Base-by-base conservation (phyloP, 805 yeast species). In the Schwanniomyces sp. region DNA sequence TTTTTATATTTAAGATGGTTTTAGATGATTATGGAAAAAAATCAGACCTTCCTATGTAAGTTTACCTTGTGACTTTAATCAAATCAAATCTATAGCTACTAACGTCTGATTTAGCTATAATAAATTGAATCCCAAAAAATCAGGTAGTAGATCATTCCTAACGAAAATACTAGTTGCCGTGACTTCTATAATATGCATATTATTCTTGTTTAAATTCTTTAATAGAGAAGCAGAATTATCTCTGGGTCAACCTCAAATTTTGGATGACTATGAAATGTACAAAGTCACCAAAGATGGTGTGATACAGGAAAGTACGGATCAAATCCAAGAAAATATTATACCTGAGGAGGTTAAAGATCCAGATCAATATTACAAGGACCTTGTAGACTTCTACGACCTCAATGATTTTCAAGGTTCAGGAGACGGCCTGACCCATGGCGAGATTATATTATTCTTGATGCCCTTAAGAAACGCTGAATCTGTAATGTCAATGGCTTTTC, bases 401-500 rank as follows among this genome's bases (percentile, higher is more conserved):
- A 73, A 73, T 47, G 75, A 80, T 34, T 86, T 73, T 57, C 67
- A 62, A 41, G 91, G 91, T 2, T 53, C 76, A 1, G 58, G 74
- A 1, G 67, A 73, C 36, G 90, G 88, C 12, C 63, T 62, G 12
- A 58, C 54, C 7, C 64, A 75, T 14, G 79, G 81, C 11, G 95
- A 89, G 52, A 79, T 82, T 41, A 82, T 89, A 11, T 68, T 89
- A 47, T 67, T 90, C 44, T 74, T 85, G 51, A 78, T 89, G 59
- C 96, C 96, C 8, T 69, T 89, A 51, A 74, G 95, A 65, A 85
- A 89, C 58, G 95, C 96, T 0, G 86, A 81, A 56, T 73, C 78
- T 26, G 91, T 87, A 17, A 68, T 89, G 51, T 91, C 94, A 10
- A 73, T 88, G 73, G 89, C 91, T 76, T 88, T 90, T 69, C 84